phyloP scores from a whole-genome alignment of 2,329 filamentous ascomycete species.

The Xylaria sp. region DNA sequence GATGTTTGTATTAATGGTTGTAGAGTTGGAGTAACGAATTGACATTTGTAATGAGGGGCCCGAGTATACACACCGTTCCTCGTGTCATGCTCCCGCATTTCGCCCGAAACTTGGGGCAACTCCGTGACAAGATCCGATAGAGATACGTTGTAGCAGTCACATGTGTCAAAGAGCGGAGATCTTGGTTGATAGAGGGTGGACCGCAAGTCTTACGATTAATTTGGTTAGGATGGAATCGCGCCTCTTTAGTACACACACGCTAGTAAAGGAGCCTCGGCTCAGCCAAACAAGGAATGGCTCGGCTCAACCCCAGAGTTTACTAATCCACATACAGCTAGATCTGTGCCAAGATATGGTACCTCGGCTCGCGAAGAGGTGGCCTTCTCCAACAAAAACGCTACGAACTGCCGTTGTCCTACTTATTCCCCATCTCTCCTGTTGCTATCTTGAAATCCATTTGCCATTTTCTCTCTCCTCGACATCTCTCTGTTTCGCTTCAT shows the following conservation, averaged over 20 bases:
- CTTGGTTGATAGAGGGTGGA: too few relatives aligned
- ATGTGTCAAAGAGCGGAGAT: too few relatives aligned
- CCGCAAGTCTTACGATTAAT: too few relatives aligned
- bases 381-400: slow-evolving; percentile 15
- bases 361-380: slow-evolving; percentile 41
- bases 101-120: neutral
- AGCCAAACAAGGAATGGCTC: slow-evolving; percentile 10
- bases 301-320: slow-evolving; percentile 1
- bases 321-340: slow-evolving; percentile 30
- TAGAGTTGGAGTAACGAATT: too few relatives aligned
- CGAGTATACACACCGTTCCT: neutral
- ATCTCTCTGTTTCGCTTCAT: neutral
- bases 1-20: too few relatives aligned
- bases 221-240: too few relatives aligned
- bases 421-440: slow-evolving; percentile 11
- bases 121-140: neutral
- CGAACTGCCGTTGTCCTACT: slow-evolving; percentile 22
- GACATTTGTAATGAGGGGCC: neutral
- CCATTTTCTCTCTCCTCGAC: neutral
- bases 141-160: neutral
- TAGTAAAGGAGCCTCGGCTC: slow-evolving; percentile 25
- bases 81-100: neutral
- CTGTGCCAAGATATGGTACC: slow-evolving; percentile 30
- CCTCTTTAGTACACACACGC: neutral
- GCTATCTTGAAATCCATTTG: slow-evolving; percentile 4